phyloP scores from a whole-genome alignment of 108 stramenopile genomes.

The Nitzschia palea region DNA sequence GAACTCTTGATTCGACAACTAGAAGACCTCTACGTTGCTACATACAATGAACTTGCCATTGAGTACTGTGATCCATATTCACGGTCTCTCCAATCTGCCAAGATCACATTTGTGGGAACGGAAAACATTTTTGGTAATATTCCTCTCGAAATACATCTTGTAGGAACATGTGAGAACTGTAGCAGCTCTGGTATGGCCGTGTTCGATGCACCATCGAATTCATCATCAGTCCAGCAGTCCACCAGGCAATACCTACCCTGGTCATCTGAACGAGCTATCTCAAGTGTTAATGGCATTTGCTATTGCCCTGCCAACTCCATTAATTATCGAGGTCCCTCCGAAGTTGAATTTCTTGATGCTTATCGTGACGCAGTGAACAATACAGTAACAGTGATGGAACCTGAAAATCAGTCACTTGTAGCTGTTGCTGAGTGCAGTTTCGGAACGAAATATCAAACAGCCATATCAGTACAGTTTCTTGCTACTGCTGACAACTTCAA shows the following conservation, averaged over 20 bases:
- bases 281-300: neutral
- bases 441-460: conserved; percentile 4
- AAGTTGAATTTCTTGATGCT: conserved; percentile 1
- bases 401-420: no score
- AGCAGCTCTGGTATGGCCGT: neutral
- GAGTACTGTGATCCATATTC: conserved; percentile 19
- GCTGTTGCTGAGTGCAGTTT: neutral
- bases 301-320: conserved; percentile 8
- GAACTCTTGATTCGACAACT: neutral
- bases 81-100: neutral
- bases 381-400: no score
- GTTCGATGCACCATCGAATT: neutral
- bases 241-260: neutral
- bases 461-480: neutral
- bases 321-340: conserved; percentile 5
- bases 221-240: no score
- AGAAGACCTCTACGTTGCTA: conserved; percentile 3
- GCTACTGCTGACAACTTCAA: neutral
- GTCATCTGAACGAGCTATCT: no score
- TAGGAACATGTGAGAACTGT: conserved; percentile 3
- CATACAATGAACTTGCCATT: conserved; percentile 10
- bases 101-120: neutral
- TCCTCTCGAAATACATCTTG: neutral
- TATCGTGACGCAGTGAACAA: conserved; percentile 2
- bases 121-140: neutral